Evolutionary conservation across 352 stramenopile genomes (phyloP).

Genomic region (Albugo laibachii): DNA sequence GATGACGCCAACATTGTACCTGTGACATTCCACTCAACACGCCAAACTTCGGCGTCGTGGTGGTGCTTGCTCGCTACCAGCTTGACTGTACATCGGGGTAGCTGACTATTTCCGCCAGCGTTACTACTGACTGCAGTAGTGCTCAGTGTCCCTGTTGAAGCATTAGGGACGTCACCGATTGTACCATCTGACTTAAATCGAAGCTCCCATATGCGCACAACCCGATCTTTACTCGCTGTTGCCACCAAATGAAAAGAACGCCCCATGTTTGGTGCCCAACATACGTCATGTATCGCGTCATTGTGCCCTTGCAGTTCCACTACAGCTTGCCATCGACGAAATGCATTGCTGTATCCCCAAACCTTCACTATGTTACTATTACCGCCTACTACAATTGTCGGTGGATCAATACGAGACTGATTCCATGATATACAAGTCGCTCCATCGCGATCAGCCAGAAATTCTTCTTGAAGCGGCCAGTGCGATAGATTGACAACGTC

Average conservation of each 20-base stretch:
- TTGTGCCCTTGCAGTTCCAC: slow-evolving; percentile 68
- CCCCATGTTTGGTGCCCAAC: slow-evolving; percentile 92
- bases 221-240: slow-evolving; percentile 83
- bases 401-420: slow-evolving; percentile 84
- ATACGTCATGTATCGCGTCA: slow-evolving; percentile 87
- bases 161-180: slow-evolving; percentile 4
- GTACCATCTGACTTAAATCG: slow-evolving; percentile 42
- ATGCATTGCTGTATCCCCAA: slow-evolving; percentile 82
- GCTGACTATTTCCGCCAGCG: too few species aligned
- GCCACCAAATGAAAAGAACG: slow-evolving; percentile 85
- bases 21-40: slow-evolving; percentile 93
- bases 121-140: too few species aligned
- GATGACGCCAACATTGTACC: slow-evolving; percentile 89
- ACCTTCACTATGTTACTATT: slow-evolving; percentile 78
- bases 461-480: slow-evolving; percentile 83
- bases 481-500: slow-evolving; percentile 92
- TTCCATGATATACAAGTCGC: slow-evolving; percentile 91
- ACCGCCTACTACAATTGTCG: slow-evolving; percentile 87
- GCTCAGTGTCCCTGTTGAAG: too few species aligned
- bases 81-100: slow-evolving; percentile 31
- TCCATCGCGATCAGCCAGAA: slow-evolving; percentile 62
- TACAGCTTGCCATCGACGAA: slow-evolving; percentile 71
- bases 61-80: slow-evolving; percentile 63
- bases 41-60: slow-evolving; percentile 85
- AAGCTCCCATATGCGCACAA: slow-evolving; percentile 71